Evolutionary conservation across 2,329 filamentous ascomycete genomes (phyloP), one percentile per base, ranked within the genome.

Genomic region (Aureobasidium namibiae): DNA sequence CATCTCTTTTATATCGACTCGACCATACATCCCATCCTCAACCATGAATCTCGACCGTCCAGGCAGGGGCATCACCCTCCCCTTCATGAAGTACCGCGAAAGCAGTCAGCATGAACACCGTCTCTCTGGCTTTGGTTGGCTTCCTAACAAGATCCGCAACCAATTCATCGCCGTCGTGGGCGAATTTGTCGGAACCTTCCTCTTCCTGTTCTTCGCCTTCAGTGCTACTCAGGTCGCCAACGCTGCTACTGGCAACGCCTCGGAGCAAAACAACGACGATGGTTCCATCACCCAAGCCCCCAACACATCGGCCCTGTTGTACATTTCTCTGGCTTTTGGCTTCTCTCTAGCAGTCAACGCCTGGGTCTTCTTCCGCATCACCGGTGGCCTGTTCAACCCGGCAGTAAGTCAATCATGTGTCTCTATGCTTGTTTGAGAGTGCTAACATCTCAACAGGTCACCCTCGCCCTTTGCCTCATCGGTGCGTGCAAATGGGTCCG

Each of bases 401-500:
- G 69, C 68, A 6, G 69, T 69, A 56, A 64, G 67, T 62, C 6
- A 2, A 54, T 1, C 24, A n/a, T 9, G 14, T 16, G 10, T 21
- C 18, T 18, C 16, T 9, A 5, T 24, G 14, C 16, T 11, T 11
- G 4, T 6, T 23, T 8, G 1, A 14, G 2, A 5, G 10, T 21
- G 1, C 18, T 39, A 50, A 60, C 9, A 34, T 13, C 16, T 29
- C 16, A 0, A n/a, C n/a, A 62, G 68, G 77, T 80, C 26, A 77
- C 76, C 0, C 65, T 80, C 23, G 77, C 74, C n/a, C 68, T 80
- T 66, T 73, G 71, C 31, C 64, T 80, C 50, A 73, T 78, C 54
- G 78, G 78, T 53, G 76, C 75, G 7, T 65, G 79, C n/a, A 67
- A 68, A 31, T 79, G 75, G 75, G 29, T 72, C 38, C 74, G 77